Evolutionary conservation across 768 basidiomycete species (phyloP).

Genomic region (Filobasidium wieringae): DNA sequence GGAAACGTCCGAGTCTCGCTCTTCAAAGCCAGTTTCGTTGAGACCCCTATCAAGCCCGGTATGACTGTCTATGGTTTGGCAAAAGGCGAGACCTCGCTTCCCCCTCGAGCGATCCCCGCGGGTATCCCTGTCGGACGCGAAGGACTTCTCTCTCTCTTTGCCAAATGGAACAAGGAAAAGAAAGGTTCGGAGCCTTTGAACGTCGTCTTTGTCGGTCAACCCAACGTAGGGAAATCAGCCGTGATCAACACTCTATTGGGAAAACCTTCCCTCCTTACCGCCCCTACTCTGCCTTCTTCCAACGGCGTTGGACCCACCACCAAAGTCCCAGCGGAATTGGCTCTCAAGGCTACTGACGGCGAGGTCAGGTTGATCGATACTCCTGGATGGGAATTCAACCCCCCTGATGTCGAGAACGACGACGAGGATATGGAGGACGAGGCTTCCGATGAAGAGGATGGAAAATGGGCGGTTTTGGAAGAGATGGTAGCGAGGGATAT

Average conservation of each 20-base stretch:
- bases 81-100: background rate
- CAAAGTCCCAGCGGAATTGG: constrained; percentile 52
- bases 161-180: constrained; percentile 25
- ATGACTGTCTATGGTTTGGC: background rate
- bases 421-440: constrained; percentile 38
- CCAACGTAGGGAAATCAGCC: constrained; percentile 78
- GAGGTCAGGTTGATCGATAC: constrained; percentile 66
- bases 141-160: constrained; percentile 21
- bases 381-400: constrained; percentile 60
- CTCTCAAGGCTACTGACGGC: constrained; percentile 45
- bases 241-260: constrained; percentile 65
- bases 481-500: constrained; percentile 50
- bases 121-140: constrained; percentile 17
- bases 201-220: constrained; percentile 70
- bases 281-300: constrained; percentile 41
- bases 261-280: constrained; percentile 49
- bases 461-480: constrained; percentile 37
- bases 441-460: constrained; percentile 21
- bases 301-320: constrained; percentile 57
- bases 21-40: constrained; percentile 52
- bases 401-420: constrained; percentile 30
- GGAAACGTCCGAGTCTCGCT: constrained; percentile 39
- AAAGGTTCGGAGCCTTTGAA: constrained; percentile 41
- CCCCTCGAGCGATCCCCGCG: background rate
- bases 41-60: background rate